Evolutionary conservation across 345 rosid species (phyloP), one percentile per base, ranked within the genome.

Genomic region (Eucalyptus sp.): DNA sequence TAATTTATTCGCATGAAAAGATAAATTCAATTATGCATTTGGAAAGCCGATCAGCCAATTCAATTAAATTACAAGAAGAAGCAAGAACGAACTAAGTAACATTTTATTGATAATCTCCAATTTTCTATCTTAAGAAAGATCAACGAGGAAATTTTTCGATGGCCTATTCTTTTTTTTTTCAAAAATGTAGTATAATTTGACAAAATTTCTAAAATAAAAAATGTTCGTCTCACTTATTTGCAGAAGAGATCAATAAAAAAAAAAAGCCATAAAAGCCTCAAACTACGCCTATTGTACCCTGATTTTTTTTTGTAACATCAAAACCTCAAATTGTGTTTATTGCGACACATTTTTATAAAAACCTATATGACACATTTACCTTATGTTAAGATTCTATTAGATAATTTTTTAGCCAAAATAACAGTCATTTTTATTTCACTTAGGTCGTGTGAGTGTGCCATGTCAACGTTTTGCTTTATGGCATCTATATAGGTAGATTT

Each of bases 361-460:
- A 10, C 62, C 29, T 56, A 56, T 2, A 22, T 4, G 62, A 25
- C 10, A 5, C 62, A 56, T 24, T 56, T 22, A 3, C 12, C 1
- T 56, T 24, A 0, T 3, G 58, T 52, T 18, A 20, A 52, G 10
- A 52, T 52, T 52, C 4, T 10, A 56, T 24, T 1, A 4, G 1
- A 24, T 56, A 10, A 56, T 10, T 3, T 56, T 56, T 56, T 25
- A 56, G 13, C 3, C 13, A 56, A 56, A 56, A 10, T 0, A 56
- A 9, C 0, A 56, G 0, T 56, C 6, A 10, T 56, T 56, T 24
- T 24, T 2, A 22, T 56, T 56, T 56, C 3, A 22, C 27, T 56
- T 4, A 24, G 13, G 13, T 1, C 29, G 0, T 6, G 0, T 2
- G 3, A 10, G 29, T 56, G 13, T 56, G 62, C 7, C 5, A 56